These are phyloP conservation scores for Hylodesmum podocarpum DNA, from an alignment of 306 rosid species.

Conservation along the genomic window DNA sequence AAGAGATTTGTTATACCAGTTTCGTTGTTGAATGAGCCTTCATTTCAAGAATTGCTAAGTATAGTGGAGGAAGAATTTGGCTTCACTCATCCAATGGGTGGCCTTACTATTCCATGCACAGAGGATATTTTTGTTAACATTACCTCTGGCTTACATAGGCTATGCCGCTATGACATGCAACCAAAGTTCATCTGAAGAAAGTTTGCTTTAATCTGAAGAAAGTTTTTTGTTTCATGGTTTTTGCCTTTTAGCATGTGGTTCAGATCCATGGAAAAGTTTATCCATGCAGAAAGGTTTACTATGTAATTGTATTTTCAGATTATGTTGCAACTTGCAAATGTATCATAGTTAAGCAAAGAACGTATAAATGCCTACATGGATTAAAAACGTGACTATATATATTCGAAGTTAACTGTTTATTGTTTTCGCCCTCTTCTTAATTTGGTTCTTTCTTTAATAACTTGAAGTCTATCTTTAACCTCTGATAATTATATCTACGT, in stretches of 20 bases:
- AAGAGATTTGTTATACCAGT: slow-evolving; percentile 52
- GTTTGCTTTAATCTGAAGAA: not conserved
- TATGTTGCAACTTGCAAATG: not conserved
- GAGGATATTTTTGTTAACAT: slow-evolving; percentile 42
- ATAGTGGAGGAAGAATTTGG: slow-evolving; percentile 51
- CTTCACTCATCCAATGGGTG: slow-evolving; percentile 48
- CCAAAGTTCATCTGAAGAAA: not conserved
- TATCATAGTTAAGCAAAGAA: not conserved
- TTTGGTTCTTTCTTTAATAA: not conserved
- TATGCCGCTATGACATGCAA: not conserved
- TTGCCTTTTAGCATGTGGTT: not conserved
- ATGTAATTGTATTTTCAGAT: not conserved
- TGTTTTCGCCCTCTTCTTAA: not conserved
- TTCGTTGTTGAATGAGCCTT: slow-evolving; percentile 44
- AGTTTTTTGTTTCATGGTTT: not conserved
- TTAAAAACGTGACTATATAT: not conserved
- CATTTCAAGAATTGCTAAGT: slow-evolving; percentile 38
- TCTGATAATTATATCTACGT: not conserved
- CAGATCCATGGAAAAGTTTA: not conserved
- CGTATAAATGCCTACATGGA: not conserved
- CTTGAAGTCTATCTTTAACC: not conserved
- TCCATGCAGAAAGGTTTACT: slow-evolving; percentile 18
- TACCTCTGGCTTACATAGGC: slow-evolving; percentile 30
- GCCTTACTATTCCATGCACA: slow-evolving; percentile 51
- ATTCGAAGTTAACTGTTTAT: not conserved